Evolutionary conservation across 2,329 filamentous ascomycete genomes (phyloP).

Genomic region (Cordyceps javanica): DNA sequence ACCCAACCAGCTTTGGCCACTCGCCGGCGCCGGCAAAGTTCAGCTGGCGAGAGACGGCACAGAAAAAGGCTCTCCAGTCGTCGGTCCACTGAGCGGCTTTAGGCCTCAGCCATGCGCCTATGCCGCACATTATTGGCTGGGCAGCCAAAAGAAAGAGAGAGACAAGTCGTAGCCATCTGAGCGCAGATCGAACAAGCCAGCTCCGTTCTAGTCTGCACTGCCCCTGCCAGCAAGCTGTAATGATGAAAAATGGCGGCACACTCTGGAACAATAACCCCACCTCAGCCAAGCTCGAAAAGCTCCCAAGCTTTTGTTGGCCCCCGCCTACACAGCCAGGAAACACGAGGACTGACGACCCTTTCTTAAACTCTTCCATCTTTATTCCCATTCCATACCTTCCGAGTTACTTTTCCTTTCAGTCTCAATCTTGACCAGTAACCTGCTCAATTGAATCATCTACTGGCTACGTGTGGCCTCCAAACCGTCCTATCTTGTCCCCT

Average conservation of each 20-base stretch:
- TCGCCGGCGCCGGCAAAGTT: background rate
- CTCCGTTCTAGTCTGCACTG: background rate
- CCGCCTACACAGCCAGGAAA: background rate
- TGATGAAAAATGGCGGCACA: background rate
- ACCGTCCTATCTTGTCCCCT: too few species aligned
- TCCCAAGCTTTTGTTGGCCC: background rate
- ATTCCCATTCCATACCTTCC: background rate
- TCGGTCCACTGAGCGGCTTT: background rate
- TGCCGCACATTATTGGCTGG: background rate
- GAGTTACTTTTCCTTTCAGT: background rate
- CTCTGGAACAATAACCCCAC: background rate
- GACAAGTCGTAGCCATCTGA: background rate
- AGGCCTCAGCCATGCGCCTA: background rate
- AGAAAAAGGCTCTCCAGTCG: background rate
- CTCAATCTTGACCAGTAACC: background rate
- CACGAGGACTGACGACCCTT: background rate
- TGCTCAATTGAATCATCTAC: too few species aligned
- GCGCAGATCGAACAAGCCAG: background rate
- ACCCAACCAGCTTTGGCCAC: background rate
- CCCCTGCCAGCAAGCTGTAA: conserved; percentile 4
- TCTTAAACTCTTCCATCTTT: background rate
- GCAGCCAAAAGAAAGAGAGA: background rate
- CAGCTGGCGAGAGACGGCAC: background rate
- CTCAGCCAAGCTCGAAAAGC: background rate
- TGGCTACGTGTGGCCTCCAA: too few species aligned